These are phyloP conservation scores for Diplocarpon rosae DNA, from an alignment of 2,329 filamentous ascomycete genomes.

Conservation along the genomic window DNA sequence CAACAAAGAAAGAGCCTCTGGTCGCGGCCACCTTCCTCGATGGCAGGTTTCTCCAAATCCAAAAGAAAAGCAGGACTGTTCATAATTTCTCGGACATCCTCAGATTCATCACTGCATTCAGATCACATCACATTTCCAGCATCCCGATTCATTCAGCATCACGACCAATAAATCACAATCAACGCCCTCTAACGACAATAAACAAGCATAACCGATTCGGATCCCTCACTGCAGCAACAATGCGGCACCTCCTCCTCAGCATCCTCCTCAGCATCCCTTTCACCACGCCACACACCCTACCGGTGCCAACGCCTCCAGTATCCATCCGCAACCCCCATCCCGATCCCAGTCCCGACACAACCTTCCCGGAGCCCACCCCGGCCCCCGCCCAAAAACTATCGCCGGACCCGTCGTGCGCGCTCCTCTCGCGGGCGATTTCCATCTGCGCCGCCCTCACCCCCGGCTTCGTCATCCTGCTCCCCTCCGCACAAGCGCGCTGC, in stretches of 20 bases:
- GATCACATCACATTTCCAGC: conserved; percentile 1
- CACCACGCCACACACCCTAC: not conserved
- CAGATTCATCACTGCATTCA: conserved; percentile 1
- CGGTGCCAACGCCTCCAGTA: not conserved
- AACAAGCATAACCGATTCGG: conserved; percentile 3
- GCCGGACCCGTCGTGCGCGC: conserved; percentile 2
- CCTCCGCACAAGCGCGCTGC: conserved; percentile 19
- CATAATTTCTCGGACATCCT: not conserved
- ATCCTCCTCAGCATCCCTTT: not conserved
- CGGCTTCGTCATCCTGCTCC: conserved; percentile 15
- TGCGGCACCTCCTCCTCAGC: conserved; percentile 4
- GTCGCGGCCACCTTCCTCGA: too few species aligned
- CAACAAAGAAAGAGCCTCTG: too few species aligned
- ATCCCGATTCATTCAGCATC: conserved; percentile 5
- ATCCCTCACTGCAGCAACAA: conserved; percentile 1
- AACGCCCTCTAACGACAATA: not conserved
- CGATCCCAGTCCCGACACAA: not conserved
- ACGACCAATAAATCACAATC: conserved; percentile 4
- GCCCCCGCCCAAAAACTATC: not conserved
- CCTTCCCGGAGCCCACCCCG: conserved; percentile 3
- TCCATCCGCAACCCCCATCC: not conserved
- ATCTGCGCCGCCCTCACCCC: conserved; percentile 18
- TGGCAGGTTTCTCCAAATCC: too few species aligned
- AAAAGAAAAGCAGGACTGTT: too few species aligned
- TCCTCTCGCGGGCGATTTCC: conserved; percentile 15